These are phyloP conservation scores for Wickerhamomyces bisporus DNA, from an alignment of 805 yeast species.

Conservation along the genomic window DNA sequence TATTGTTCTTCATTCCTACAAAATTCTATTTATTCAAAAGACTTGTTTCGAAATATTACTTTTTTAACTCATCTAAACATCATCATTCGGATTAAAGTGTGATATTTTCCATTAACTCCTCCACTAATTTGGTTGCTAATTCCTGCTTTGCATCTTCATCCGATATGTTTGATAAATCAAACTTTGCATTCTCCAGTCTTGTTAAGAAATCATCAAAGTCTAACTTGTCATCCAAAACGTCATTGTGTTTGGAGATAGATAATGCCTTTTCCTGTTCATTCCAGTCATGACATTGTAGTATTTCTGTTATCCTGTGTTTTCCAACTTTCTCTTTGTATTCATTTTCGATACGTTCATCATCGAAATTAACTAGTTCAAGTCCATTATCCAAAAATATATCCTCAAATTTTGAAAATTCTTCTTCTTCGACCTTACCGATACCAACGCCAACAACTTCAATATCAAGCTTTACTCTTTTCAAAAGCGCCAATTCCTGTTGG, in stretches of 20 bases:
- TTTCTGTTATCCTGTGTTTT: slow-evolving; percentile 36
- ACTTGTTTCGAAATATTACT: slow-evolving; percentile 10
- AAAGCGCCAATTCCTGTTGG: not conserved
- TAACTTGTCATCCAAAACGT: too few relatives aligned
- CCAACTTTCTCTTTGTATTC: slow-evolving; percentile 42
- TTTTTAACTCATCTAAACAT: not conserved
- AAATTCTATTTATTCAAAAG: slow-evolving; percentile 14
- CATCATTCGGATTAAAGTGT: slow-evolving; percentile 9
- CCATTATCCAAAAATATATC: slow-evolving; percentile 31
- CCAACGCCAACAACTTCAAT: slow-evolving; percentile 21
- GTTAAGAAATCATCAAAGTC: slow-evolving; percentile 1
- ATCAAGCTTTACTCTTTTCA: slow-evolving; percentile 1
- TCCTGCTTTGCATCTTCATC: not conserved
- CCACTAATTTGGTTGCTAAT: slow-evolving; percentile 5
- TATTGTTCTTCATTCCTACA: slow-evolving; percentile 16
- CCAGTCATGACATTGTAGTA: slow-evolving; percentile 49
- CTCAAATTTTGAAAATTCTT: slow-evolving; percentile 27
- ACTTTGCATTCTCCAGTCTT: slow-evolving; percentile 1
- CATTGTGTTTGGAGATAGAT: too few relatives aligned
- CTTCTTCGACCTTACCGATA: slow-evolving; percentile 24
- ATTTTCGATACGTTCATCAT: slow-evolving; percentile 30
- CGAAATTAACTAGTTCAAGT: slow-evolving; percentile 35
- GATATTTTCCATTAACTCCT: slow-evolving; percentile 6
- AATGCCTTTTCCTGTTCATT: not conserved
- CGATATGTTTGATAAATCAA: not conserved